phyloP scores from a whole-genome alignment of 768 basidiomycete species.

The Calocera cornea region DNA sequence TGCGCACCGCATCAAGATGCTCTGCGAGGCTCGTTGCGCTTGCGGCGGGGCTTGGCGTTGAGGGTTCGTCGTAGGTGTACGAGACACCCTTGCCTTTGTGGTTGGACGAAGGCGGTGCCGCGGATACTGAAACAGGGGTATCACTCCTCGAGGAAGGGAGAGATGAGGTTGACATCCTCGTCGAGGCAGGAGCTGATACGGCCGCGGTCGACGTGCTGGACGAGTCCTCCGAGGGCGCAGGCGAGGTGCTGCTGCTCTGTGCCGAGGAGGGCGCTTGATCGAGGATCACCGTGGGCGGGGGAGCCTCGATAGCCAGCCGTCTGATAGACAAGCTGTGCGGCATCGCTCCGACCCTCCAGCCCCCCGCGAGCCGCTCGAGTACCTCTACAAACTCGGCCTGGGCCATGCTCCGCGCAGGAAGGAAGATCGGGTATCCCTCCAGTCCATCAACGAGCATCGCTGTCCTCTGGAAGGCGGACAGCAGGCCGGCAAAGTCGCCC shows the following conservation, averaged over 20 bases:
- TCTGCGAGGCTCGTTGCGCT: constrained; percentile 33
- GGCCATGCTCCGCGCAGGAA: constrained; percentile 75
- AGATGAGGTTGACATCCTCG: not conserved
- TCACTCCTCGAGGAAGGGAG: constrained; percentile 1
- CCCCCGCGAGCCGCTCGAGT: constrained; percentile 61
- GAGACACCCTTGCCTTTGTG: constrained; percentile 1
- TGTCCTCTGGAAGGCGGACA: constrained; percentile 51
- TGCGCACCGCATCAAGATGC: constrained; percentile 52
- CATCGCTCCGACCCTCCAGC: constrained; percentile 51
- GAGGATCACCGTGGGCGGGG: not conserved
- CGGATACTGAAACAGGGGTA: constrained; percentile 13
- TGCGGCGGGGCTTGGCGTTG: not conserved
- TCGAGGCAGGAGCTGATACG: not conserved
- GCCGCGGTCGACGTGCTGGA: not conserved
- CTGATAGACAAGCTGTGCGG: constrained; percentile 10
- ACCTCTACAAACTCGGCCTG: constrained; percentile 83
- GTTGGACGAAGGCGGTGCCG: constrained; percentile 12
- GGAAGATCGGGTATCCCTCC: constrained; percentile 79
- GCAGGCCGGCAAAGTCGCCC: constrained; percentile 50
- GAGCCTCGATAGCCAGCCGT: constrained; percentile 6
- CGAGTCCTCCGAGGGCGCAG: not conserved
- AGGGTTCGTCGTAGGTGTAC: not conserved
- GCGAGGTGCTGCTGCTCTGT: not conserved
- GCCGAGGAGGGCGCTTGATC: not conserved
- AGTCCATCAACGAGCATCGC: constrained; percentile 63